Base-by-base conservation (phyloP, 148 eudicot genomes). In the Rhododendron ferrugineum region DNA sequence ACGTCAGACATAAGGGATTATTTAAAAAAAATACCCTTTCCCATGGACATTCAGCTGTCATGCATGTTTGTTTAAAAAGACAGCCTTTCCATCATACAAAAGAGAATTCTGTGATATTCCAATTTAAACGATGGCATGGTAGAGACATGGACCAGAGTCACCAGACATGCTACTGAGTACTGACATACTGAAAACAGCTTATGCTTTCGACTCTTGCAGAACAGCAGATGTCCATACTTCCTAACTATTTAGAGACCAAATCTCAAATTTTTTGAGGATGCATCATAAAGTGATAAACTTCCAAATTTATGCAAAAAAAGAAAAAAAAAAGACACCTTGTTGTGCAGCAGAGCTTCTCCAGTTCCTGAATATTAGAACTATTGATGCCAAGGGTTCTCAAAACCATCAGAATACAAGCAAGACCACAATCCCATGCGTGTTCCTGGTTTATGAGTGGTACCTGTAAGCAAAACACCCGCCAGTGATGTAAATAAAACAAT, bases 391-490 rank as follows among this genome's bases (percentile, higher is more conserved):
- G 91, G 40, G 98, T 90, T 85, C 88, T 87, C 89, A 93, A 88
- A 87, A 97, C 98, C 99, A 97, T 97, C 90, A 95, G 76, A 84
- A 95, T 89, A 88, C 99, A 97, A 82, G 98, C 98, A 91, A 97
- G 95, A 64, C 99, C 99, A 90, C 98, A 97, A 88, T 97, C 99
- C 99, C 99, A 97, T 66, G 92, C 89, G 54, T 86, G 91, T 75
- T 90, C 82, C 79, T 97, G 99, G 81, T 90, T 92, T 83, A 97
- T 83, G 74, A 94, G 98, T 36, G 98, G 98, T 78, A 97, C 98
- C 99, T 93, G 50, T 6, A 34, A 84, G 42, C 30, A 85, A 44
- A 26, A 47, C 4, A 84, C 1, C 78, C n/a, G 6, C 78, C 0
- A 37, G 34, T 85, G 42, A n/a, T 32, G 56, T 82, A 50, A 77